A percentile compares a stretch with the other conserved stretches of the same genome.
These are phyloP conservation scores for Codiaeum variegatum DNA, from an alignment of 441 rosid genomes.

Conservation along the genomic window DNA sequence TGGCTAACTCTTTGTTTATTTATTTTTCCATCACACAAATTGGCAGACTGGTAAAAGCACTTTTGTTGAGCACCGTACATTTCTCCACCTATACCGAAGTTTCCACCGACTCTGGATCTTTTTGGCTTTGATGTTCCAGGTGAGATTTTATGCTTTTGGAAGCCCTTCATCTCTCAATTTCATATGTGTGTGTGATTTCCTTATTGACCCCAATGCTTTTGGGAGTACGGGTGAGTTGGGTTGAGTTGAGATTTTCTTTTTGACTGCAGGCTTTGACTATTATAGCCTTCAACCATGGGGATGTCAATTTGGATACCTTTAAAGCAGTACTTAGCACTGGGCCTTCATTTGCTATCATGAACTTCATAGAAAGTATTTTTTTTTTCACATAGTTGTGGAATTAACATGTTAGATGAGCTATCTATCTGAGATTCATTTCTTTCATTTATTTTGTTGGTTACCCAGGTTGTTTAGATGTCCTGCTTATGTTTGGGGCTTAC, in stretches of 20 bases:
- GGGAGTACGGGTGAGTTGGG: too few species aligned
- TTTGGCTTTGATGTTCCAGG: constrained; percentile 97
- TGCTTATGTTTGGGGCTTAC: constrained; percentile 97
- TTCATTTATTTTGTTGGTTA: constrained; percentile 23
- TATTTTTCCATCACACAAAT: constrained; percentile 12
- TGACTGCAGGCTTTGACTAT: constrained; percentile 72
- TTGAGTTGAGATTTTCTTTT: constrained; percentile 5
- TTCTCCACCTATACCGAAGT: constrained; percentile 94
- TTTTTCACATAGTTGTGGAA: constrained; percentile 14
- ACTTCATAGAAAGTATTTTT: constrained; percentile 72
- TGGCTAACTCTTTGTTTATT: constrained; percentile 2
- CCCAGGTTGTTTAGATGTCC: constrained; percentile 82
- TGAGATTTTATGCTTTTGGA: constrained; percentile 27
- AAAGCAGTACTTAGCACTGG: constrained; percentile 86
- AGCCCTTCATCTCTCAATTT: constrained; percentile 20
- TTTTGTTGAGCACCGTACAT: constrained; percentile 98
- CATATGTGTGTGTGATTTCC: constrained; percentile 12
- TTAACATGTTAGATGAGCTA: constrained; percentile 16
- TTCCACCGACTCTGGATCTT: constrained; percentile 98
- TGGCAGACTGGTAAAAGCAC: constrained; percentile 94
- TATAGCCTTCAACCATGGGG: constrained; percentile 77
- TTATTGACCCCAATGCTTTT: not conserved
- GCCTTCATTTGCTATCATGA: constrained; percentile 89
- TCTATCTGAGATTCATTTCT: not conserved
- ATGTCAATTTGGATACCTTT: constrained; percentile 60